Base-by-base conservation (phyloP, 257 asterid genomes). In the Agastache rugosa region DNA sequence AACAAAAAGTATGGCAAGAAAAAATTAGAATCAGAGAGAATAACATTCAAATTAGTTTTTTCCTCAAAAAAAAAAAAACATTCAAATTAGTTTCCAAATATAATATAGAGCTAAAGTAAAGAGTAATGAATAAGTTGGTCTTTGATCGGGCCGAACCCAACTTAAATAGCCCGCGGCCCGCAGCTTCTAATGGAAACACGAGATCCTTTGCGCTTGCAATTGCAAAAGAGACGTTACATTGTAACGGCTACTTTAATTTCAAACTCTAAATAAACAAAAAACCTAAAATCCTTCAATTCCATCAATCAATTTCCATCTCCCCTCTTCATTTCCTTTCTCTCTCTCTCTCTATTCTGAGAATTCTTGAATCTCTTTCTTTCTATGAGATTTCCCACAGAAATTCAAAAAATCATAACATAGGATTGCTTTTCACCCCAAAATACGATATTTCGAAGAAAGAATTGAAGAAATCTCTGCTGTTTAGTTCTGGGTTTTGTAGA, bases 241-340 rank as follows among this genome's bases (percentile, higher is more conserved):
- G 59, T 81, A 88, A 88, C 93, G 93, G 91, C 93, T 88, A 83
- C 67, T 70, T 85, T 42, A 41, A 35, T 58, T 87, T 82, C 76
- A 79, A 87, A 81, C 80, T 56, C 77, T 37, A 84, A 84, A 45
- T 12, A 25, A 15, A 64, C 72, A 71, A 72, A 55, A 64, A 41
- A 45, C 29, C 35, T 11, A 42, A 20, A 64, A 1, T 20, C 23
- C 53, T 67, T 50, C 22, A 55, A 35, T 14, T 20, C 12, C 71
- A 5, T 61, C 69, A 29, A 31, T 77, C 77, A 64, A 37, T 16
- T 59, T 37, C 65, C 63, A 60, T 66, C 39, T 47, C 31, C 73
- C 1, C 56, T 35, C 5, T 42, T 58, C 67, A 51, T 73, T 80
- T 58, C 75, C 71, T 2, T 68, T n/a, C 53, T 63, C 22, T 8